Evolutionary conservation across 441 rosid species (phyloP).

Genomic region (Jatropha multifida): DNA sequence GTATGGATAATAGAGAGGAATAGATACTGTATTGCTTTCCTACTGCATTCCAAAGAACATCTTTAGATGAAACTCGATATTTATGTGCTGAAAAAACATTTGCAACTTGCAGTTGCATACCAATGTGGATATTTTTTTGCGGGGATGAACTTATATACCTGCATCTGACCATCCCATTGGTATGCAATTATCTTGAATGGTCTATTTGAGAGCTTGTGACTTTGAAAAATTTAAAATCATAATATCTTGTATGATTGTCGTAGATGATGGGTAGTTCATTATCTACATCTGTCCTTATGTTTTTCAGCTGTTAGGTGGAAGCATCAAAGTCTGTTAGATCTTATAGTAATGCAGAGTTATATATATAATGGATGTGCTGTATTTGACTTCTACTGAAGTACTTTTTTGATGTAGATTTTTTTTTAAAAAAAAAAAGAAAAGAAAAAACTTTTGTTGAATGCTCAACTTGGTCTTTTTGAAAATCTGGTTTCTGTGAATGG

Average conservation of each 20-base stretch:
- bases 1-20: conserved; percentile 32
- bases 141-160: conserved; percentile 29
- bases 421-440: background rate
- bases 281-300: background rate
- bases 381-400: background rate
- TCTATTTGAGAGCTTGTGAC: conserved; percentile 26
- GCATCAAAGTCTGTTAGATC: conserved; percentile 7
- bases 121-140: conserved; percentile 33
- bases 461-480: background rate
- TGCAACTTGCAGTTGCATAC: conserved; percentile 26
- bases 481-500: background rate
- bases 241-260: conserved; percentile 23
- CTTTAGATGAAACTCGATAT: conserved; percentile 28
- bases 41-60: conserved; percentile 36
- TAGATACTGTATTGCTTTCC: conserved; percentile 26
- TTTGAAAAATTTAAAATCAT: conserved; percentile 24
- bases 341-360: background rate
- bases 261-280: conserved; percentile 15
- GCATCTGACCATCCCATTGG: conserved; percentile 29
- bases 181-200: conserved; percentile 25
- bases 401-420: background rate
- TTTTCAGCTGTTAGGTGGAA: background rate
- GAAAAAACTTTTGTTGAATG: background rate
- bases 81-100: conserved; percentile 35
- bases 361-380: background rate